Percentiles rank a stretch among this genome's conserved stretches.
Conservation (phyloP, 2,329 filamentous ascomycete genomes). For the Immersiporthe knoxdaviesiana region DNA sequence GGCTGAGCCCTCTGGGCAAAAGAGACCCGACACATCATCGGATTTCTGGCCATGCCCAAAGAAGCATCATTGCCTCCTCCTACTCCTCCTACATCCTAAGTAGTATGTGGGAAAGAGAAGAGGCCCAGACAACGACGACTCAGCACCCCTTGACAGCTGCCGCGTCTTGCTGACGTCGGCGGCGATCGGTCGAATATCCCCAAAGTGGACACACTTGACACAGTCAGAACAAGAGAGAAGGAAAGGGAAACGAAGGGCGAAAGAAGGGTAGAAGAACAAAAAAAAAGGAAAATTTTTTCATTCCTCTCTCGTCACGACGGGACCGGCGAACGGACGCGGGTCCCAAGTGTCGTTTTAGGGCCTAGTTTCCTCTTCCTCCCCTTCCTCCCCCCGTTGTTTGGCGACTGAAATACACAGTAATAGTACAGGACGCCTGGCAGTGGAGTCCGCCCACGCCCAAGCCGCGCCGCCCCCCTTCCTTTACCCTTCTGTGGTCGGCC, state of each 20-base stretch:
- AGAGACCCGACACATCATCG: background rate
- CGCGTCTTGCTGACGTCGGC: conserved; percentile 20
- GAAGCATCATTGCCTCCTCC: background rate
- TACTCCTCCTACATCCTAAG: too few species aligned
- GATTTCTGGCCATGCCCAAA: background rate
- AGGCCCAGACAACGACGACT: too few species aligned
- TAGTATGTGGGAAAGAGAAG: background rate
- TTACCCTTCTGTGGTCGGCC: background rate
- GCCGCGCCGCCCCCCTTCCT: too few species aligned
- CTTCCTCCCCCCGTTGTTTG: conserved; percentile 24
- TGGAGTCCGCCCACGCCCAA: conserved; percentile 1
- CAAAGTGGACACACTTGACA: background rate
- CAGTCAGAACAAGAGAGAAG: background rate
- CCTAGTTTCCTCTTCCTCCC: too few species aligned
- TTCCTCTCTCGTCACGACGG: background rate
- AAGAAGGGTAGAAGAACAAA: too few species aligned
- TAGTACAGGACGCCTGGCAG: conserved; percentile 12
- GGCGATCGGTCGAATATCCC: conserved; percentile 16
- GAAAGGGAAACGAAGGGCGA: too few species aligned
- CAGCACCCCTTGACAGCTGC: background rate
- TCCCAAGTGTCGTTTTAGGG: conserved; percentile 8
- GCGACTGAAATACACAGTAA: conserved; percentile 22
- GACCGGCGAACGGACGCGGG: conserved; percentile 12
- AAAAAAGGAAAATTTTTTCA: background rate
- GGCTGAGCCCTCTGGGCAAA: background rate